Conservation (phyloP, 1,284 basidiomycete genomes). For the Apiotrichum laibachii region DNA sequence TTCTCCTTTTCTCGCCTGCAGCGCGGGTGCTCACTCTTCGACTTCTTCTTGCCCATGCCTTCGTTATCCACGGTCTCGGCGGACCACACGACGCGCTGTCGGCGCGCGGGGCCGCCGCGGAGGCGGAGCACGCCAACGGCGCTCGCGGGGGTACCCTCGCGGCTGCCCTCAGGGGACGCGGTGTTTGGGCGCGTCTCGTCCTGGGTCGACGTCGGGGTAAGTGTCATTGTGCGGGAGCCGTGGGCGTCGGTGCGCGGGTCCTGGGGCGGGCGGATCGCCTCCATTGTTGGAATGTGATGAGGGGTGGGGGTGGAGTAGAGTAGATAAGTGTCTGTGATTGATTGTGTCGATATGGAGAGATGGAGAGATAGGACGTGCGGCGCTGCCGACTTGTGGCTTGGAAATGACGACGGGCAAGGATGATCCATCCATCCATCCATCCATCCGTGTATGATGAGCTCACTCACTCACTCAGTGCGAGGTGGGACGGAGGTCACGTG, state of each 20-base stretch:
- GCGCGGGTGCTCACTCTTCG: slow-evolving; percentile 48
- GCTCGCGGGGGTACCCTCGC: slow-evolving; percentile 16
- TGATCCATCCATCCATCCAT: no score
- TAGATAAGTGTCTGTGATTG: not conserved
- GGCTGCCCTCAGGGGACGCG: not conserved
- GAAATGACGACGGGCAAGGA: no score
- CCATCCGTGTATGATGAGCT: no score
- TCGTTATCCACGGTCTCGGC: slow-evolving; percentile 55
- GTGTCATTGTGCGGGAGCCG: slow-evolving; percentile 36
- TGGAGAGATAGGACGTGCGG: no score
- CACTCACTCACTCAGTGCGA: no score
- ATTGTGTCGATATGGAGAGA: no score
- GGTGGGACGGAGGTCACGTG: no score
- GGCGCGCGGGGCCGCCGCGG: slow-evolving; percentile 41
- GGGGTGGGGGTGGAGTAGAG: not conserved
- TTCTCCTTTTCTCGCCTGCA: no score
- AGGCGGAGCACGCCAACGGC: slow-evolving; percentile 43
- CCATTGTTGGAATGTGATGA: slow-evolving; percentile 29
- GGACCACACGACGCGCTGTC: slow-evolving; percentile 49
- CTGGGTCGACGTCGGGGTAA: slow-evolving; percentile 20
- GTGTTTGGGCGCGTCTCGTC: slow-evolving; percentile 14
- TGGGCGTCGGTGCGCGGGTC: slow-evolving; percentile 13
- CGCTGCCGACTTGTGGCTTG: no score
- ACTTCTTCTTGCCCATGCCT: slow-evolving; percentile 53
- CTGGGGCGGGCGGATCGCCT: slow-evolving; percentile 50